Evolutionary conservation across 345 rosid species (phyloP).

Genomic region (Moricandia arvensis): DNA sequence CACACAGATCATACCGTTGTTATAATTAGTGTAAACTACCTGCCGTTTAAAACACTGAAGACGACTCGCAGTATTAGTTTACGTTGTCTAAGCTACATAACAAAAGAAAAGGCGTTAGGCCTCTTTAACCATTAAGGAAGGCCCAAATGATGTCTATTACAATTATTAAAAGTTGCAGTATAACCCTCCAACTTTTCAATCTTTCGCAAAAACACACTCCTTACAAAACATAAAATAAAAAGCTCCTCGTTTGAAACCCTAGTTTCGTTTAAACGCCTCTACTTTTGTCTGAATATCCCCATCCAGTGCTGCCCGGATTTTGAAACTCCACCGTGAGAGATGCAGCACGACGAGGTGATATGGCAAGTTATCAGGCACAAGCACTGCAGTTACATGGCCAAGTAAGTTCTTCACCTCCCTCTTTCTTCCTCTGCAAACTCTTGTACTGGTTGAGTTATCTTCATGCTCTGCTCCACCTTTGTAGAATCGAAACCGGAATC

Average conservation of each 20-base stretch:
- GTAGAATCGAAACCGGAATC: conserved; percentile 78
- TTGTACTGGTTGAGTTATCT: not conserved
- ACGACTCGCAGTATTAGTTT: not conserved
- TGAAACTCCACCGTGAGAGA: conserved; percentile 23
- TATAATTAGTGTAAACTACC: not conserved
- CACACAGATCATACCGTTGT: not conserved
- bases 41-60: not conserved
- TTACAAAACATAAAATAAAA: not conserved
- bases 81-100: not conserved
- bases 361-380: conserved; percentile 97
- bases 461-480: not conserved
- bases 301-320: not conserved
- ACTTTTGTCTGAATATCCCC: not conserved
- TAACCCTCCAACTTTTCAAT: not conserved
- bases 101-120: not conserved
- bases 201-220: not conserved
- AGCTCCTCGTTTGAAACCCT: not conserved
- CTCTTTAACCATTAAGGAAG: not conserved
- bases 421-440: not conserved
- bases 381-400: conserved; percentile 97
- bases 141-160: not conserved
- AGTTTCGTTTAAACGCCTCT: not conserved
- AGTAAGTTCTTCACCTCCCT: conserved; percentile 40
- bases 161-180: not conserved
- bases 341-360: conserved; percentile 98